Base-by-base conservation (phyloP, 768 basidiomycete species). In the Roridomyces roridus region DNA sequence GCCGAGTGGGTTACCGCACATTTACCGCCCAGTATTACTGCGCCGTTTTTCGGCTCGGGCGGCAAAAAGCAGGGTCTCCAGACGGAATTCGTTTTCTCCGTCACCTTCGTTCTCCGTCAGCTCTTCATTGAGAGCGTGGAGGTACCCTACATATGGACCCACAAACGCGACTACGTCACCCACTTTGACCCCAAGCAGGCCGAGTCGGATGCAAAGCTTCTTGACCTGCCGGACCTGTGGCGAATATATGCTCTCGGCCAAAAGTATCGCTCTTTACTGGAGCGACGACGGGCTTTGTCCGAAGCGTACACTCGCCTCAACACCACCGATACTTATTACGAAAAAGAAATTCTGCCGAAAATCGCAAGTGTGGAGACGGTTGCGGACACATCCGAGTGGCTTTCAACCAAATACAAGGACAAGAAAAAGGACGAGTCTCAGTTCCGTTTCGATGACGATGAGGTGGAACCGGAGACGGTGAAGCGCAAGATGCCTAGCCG, bases 81-180 rank as follows among this genome's bases (percentile, higher is more conserved):
- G 36, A 77, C 81, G 28, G 82, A 86, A 9, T 78, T 97, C 55
- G 86, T 94, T 53, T 74, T 84, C 57, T 92, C 95, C 4, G 91
- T 98, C 56, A 85, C 88, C 2, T 84, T 80, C 62, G 86, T 89
- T 43, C 80, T 99, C 31, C 82, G 86, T 29, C 92, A 86, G 69
- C 80, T 98, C 51, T 96, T 98, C 72, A 73, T 93, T 46, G 86
- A 94, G 39, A 86, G 92, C 65, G 89, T 91, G 61, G 97, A 99
- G 70, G 96, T 98, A 7, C 94, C 97, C 0, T 96, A 94, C 73
- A 87, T 98, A 59, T 97, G 91, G 90, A 85, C 87, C 17, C 94
- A 98, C 78, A 92, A 92, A 66, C 84, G 92, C 34, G 97, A 99
- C 70, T 89, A 92, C 67, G 89, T 98, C 65, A 86, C 87, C 42